Evolutionary conservation across 345 rosid species (phyloP).

Genomic region (Microcos paniculata): DNA sequence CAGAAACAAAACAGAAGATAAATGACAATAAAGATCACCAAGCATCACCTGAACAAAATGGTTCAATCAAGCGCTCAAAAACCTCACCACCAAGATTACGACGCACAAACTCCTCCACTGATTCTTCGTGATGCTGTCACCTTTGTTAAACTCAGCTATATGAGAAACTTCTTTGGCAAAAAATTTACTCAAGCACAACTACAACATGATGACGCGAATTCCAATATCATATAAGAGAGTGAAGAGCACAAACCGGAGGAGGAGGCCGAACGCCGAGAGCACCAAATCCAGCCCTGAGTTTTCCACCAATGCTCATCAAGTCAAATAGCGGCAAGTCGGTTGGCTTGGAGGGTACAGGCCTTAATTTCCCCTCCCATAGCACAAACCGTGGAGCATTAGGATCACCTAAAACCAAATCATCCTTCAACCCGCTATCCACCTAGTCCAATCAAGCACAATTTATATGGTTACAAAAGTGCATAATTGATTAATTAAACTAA

Average conservation of each 20-base stretch:
- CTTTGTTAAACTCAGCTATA: conserved; percentile 58
- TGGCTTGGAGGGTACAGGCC: conserved; percentile 84
- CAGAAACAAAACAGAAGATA: background rate
- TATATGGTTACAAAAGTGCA: conserved; percentile 31
- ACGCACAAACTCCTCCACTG: conserved; percentile 93
- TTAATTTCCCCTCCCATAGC: conserved; percentile 79
- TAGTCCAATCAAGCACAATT: conserved; percentile 21
- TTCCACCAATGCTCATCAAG: conserved; percentile 88
- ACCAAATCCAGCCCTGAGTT: conserved; percentile 84
- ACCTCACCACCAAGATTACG: conserved; percentile 93
- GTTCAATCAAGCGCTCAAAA: conserved; percentile 90
- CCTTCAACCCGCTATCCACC: conserved; percentile 88
- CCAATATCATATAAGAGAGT: conserved; percentile 14
- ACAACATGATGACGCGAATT: background rate
- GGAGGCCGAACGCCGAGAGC: conserved; percentile 86
- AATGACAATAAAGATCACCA: background rate
- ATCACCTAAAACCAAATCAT: conserved; percentile 91
- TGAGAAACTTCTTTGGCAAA: conserved; percentile 35
- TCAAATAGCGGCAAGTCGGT: conserved; percentile 74
- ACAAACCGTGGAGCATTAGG: conserved; percentile 90
- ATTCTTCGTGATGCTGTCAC: conserved; percentile 95
- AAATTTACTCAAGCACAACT: background rate
- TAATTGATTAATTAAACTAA: conserved; percentile 25
- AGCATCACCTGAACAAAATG: conserved; percentile 87
- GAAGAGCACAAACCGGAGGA: conserved; percentile 75